Conservation (phyloP, 352 stramenopile species). For the Globisporangium ultimum region DNA sequence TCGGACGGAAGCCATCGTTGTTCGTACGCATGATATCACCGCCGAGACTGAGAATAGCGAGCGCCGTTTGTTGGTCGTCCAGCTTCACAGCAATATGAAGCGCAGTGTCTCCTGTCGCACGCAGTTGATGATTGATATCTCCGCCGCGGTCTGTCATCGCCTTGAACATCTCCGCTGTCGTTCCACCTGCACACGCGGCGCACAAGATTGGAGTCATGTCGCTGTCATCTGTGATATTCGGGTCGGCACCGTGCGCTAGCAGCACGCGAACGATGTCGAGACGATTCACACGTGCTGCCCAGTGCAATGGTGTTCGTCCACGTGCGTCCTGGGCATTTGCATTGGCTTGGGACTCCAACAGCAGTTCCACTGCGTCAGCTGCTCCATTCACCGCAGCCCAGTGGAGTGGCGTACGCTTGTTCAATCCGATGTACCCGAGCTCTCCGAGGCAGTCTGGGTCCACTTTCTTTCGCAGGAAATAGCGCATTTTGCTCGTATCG, state of each 20-base stretch:
- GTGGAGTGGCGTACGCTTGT: slow-evolving; percentile 76
- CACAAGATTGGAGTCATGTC: slow-evolving; percentile 80
- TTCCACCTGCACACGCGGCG: slow-evolving; percentile 64
- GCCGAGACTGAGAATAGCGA: slow-evolving; percentile 66
- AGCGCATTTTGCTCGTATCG: slow-evolving; percentile 52
- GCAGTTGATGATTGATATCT: slow-evolving; percentile 75
- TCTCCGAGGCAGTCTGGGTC: slow-evolving; percentile 74
- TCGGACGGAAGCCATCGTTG: slow-evolving; percentile 45
- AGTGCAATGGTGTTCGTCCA: slow-evolving; percentile 69
- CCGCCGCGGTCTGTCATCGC: slow-evolving; percentile 51
- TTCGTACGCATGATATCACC: slow-evolving; percentile 81
- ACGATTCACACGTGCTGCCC: slow-evolving; percentile 73
- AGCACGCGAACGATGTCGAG: slow-evolving; percentile 61
- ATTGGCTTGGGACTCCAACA: slow-evolving; percentile 57
- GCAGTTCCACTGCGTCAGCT: slow-evolving; percentile 47
- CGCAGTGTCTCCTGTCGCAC: slow-evolving; percentile 63
- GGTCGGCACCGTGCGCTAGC: slow-evolving; percentile 48
- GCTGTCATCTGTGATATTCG: slow-evolving; percentile 67
- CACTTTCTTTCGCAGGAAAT: slow-evolving; percentile 69
- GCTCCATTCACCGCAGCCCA: slow-evolving; percentile 76
- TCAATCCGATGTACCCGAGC: slow-evolving; percentile 74
- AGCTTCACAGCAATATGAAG: slow-evolving; percentile 79
- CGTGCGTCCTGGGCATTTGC: slow-evolving; percentile 65
- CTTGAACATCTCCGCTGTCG: slow-evolving; percentile 70
- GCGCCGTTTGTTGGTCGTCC: slow-evolving; percentile 68